phyloP scores from a whole-genome alignment of 306 rosid genomes.

The Macrotyloma uniflorum region DNA sequence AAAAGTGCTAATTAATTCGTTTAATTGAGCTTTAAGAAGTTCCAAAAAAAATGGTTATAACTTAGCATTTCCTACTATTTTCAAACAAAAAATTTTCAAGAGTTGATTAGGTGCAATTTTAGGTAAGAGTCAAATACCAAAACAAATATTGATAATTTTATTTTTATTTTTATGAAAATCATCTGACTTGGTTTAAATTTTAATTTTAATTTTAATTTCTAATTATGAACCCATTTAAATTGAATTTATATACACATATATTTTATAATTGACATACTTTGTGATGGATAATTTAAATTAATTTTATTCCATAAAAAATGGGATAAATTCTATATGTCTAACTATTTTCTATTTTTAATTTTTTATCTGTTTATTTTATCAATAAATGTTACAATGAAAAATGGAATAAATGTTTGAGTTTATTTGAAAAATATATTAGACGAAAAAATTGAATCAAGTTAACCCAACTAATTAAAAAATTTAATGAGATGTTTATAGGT shows the following conservation, averaged over 20 bases:
- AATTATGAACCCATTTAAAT: too few species aligned
- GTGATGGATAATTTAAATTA: too few species aligned
- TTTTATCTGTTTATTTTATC: too few species aligned
- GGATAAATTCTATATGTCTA: too few species aligned
- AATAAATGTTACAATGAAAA: too few species aligned
- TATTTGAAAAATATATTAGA: not conserved
- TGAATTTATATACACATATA: too few species aligned
- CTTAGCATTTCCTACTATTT: not conserved
- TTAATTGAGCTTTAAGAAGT: not conserved
- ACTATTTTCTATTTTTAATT: too few species aligned
- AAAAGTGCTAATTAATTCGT: not conserved
- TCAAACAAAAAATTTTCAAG: not conserved
- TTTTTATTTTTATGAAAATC: too few species aligned
- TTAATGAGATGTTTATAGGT: not conserved
- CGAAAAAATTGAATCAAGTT: not conserved
- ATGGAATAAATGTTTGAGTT: not conserved
- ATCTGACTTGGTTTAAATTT: too few species aligned
- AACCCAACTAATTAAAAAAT: not conserved
- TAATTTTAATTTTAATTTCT: too few species aligned
- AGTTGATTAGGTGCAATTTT: not conserved
- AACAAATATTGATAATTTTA: not conserved
- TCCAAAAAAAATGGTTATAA: not conserved
- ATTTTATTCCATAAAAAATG: too few species aligned
- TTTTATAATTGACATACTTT: too few species aligned
- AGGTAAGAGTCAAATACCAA: not conserved